phyloP scores from a whole-genome alignment of 1,284 basidiomycete species.

The Rhodofomes roseus region DNA sequence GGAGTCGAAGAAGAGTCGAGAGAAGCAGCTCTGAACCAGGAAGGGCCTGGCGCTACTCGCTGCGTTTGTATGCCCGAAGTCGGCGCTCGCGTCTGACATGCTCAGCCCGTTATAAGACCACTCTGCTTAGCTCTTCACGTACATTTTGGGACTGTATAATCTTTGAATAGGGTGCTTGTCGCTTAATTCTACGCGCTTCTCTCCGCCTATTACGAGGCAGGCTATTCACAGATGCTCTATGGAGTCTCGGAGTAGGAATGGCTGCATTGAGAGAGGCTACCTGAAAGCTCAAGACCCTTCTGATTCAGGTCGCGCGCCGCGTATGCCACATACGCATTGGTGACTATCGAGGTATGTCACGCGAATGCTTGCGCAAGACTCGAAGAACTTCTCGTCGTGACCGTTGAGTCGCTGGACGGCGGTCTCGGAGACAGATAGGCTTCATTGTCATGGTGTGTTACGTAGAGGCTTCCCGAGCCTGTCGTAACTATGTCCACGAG shows the following conservation, averaged over 20 bases:
- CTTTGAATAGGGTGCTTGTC: not conserved
- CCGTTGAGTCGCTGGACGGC: no score
- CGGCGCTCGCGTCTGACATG: not conserved
- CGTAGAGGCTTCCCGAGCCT: not conserved
- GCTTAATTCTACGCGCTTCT: not conserved
- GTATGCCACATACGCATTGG: no score
- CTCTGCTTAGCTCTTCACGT: not conserved
- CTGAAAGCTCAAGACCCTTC: no score
- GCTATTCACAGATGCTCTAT: not conserved
- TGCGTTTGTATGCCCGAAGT: not conserved
- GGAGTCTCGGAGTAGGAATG: no score
- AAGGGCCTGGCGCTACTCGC: not conserved
- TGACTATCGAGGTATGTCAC: no score
- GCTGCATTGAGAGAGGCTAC: no score
- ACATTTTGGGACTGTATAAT: not conserved
- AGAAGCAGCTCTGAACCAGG: constrained; percentile 1
- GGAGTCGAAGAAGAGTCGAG: constrained; percentile 2
- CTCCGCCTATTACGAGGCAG: not conserved
- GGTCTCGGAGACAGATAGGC: no score
- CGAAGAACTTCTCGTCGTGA: no score
- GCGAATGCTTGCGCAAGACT: no score
- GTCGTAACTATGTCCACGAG: not conserved
- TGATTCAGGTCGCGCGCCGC: no score
- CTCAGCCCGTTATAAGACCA: not conserved
- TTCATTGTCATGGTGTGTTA: not conserved